These are phyloP conservation scores for Pneumocystis canis DNA, from an alignment of 1,139 yeast species.

Conservation along the genomic window DNA sequence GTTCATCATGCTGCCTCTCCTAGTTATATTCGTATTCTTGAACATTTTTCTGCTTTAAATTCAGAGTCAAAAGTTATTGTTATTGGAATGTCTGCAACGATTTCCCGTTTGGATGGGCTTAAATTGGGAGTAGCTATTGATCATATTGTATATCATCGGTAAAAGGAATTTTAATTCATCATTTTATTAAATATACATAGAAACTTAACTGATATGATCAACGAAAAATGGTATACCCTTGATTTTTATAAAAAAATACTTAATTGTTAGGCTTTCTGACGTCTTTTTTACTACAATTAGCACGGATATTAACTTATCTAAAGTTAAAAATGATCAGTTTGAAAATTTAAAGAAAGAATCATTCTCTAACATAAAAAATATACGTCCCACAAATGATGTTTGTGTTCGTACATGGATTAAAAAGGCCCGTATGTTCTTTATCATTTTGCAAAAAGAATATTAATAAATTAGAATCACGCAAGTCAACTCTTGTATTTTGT, in stretches of 20 bases:
- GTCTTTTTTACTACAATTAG: slow-evolving; percentile 49
- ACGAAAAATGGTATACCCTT: slow-evolving; percentile 28
- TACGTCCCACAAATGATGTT: slow-evolving; percentile 37
- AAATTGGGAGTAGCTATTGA: slow-evolving; percentile 51
- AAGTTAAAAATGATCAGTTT: slow-evolving; percentile 21
- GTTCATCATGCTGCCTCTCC: slow-evolving; percentile 83
- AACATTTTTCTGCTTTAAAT: slow-evolving; percentile 38
- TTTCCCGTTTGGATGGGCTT: slow-evolving; percentile 49
- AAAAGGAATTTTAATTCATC: slow-evolving; percentile 14
- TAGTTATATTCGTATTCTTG: slow-evolving; percentile 46
- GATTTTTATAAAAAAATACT: neutral
- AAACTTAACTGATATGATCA: slow-evolving; percentile 46
- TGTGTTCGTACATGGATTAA: slow-evolving; percentile 46
- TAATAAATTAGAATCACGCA: slow-evolving; percentile 25
- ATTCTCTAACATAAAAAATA: slow-evolving; percentile 44
- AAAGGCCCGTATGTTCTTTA: slow-evolving; percentile 20
- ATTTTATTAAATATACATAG: slow-evolving; percentile 2
- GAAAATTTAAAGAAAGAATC: slow-evolving; percentile 44
- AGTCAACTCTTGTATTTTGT: slow-evolving; percentile 64
- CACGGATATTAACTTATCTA: slow-evolving; percentile 27
- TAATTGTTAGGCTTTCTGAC: slow-evolving; percentile 42
- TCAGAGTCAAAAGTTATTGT: slow-evolving; percentile 37
- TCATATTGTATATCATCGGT: slow-evolving; percentile 57
- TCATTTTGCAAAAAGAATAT: neutral
- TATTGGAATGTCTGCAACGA: slow-evolving; percentile 80